Evolutionary conservation across 768 basidiomycete genomes (phyloP).

Genomic region (Pulveroboletus sp.): DNA sequence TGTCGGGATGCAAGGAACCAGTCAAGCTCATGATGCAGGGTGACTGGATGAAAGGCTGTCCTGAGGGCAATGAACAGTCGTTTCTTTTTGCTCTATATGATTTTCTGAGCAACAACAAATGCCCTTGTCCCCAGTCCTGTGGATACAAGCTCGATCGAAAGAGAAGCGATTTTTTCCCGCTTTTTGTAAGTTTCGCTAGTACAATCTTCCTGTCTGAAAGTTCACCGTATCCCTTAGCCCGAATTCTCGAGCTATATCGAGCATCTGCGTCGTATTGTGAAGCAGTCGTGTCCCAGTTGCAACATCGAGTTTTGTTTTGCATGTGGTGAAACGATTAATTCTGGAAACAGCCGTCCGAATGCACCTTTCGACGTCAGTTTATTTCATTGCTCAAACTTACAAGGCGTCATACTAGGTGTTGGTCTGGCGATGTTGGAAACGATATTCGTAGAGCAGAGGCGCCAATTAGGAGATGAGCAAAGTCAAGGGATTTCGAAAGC

Average conservation of each 20-base stretch:
- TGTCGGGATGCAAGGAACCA: constrained; percentile 41
- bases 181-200: constrained; percentile 58
- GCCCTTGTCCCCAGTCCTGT: constrained; percentile 73
- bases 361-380: constrained; percentile 50
- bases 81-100: constrained; percentile 84
- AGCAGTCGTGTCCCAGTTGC: constrained; percentile 60
- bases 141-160: constrained; percentile 54
- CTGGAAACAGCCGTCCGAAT: constrained; percentile 41
- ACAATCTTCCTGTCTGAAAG: background rate
- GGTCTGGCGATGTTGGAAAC: constrained; percentile 84
- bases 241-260: constrained; percentile 68
- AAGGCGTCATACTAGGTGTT: constrained; percentile 88
- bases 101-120: constrained; percentile 57
- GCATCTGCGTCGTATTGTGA: constrained; percentile 55
- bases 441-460: constrained; percentile 54
- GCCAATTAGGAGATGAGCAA: constrained; percentile 29
- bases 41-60: constrained; percentile 97
- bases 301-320: constrained; percentile 62
- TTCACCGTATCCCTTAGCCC: constrained; percentile 41
- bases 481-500: constrained; percentile 22
- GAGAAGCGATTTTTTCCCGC: constrained; percentile 76
- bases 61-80: constrained; percentile 86
- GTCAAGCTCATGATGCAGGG: constrained; percentile 78
- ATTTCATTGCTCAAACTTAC: constrained; percentile 86
- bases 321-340: constrained; percentile 62